Base-by-base conservation (phyloP, 306 rosid genomes). In the Echinosophora koreensis region DNA sequence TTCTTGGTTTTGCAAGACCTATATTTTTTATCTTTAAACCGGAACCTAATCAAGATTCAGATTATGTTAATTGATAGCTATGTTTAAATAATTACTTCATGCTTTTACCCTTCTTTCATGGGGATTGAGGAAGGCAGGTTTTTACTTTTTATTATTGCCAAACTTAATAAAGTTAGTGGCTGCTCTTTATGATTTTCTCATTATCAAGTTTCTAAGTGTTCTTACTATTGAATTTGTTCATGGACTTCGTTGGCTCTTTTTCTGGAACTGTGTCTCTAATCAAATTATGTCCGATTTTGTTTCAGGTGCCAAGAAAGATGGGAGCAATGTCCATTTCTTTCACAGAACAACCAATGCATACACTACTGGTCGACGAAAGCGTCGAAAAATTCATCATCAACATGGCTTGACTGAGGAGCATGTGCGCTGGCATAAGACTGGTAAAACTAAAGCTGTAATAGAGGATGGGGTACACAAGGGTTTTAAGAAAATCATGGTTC, bases 281-380 rank as follows among this genome's bases (percentile, higher is more conserved):
- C 89, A 41, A 70, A 39, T 69, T 13, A 37, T 78, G 35, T 8
- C 79, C 64, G 34, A 69, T 57, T 57, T 41, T 54, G 49, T 71
- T 84, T 83, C 87, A 95, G 98, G 96, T 76, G 90, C 91, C 64
- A 90, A 80, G 80, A 95, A 87, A 81, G 97, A 95, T 87, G 97
- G 98, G 77, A 88, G 80, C 51, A 83, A 82, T 74, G 71, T 82
- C 56, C 96, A 92, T 78, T 90, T 95, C 83, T 95, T 92, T 76
- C 93, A 95, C 66, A 89, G 79, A 76, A 85, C 90, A 38, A 66
- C 38, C 11, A 92, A 95, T 78, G 98, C 98, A 35, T 95, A 92
- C 77, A 76, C 91, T 27, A 81, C 87, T 58, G 97, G 98, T 78
- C 96, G 82, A 66, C 73, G 97, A 46, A 95, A 85, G 84, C 86